Evolutionary conservation across 768 basidiomycete species (phyloP).

Genomic region (Panaeolus papilionaceus): DNA sequence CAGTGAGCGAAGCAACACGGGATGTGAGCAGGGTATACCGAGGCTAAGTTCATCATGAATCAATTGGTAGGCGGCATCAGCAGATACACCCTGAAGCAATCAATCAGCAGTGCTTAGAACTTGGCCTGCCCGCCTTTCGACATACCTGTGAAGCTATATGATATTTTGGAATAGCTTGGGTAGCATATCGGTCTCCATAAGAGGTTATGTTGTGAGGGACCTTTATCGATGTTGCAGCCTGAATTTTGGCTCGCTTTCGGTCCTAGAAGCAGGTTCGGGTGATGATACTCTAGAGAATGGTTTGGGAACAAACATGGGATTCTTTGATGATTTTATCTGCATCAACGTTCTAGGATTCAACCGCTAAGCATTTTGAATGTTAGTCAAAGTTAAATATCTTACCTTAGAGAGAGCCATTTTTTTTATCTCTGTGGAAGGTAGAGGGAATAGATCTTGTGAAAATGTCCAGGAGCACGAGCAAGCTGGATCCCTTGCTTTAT

Average conservation of each 20-base stretch:
- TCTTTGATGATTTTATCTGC: slow-evolving; percentile 67
- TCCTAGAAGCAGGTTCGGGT: slow-evolving; percentile 40
- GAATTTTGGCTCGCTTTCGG: slow-evolving; percentile 36
- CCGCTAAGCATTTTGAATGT: neutral
- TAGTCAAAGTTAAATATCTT: slow-evolving; percentile 5
- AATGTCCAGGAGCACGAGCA: neutral
- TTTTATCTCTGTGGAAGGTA: neutral
- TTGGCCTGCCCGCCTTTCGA: neutral
- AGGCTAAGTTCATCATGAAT: slow-evolving; percentile 64
- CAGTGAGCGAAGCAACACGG: neutral
- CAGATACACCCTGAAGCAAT: slow-evolving; percentile 52
- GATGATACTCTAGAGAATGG: too few relatives aligned
- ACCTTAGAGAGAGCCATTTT: slow-evolving; percentile 71
- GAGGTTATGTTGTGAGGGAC: slow-evolving; percentile 39
- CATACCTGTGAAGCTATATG: slow-evolving; percentile 60
- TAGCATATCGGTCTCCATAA: slow-evolving; percentile 70
- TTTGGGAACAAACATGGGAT: slow-evolving; percentile 46
- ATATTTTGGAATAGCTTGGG: slow-evolving; percentile 75
- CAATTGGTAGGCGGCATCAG: slow-evolving; percentile 61
- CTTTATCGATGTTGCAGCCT: slow-evolving; percentile 26
- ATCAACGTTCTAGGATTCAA: slow-evolving; percentile 61
- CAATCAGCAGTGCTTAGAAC: neutral
- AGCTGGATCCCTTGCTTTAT: neutral
- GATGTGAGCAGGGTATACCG: slow-evolving; percentile 47
- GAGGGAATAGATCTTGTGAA: neutral